Percentiles rank a stretch among this genome's conserved stretches.
Conservation (phyloP, 768 basidiomycete species). For the Xerocomus potaroensis region DNA sequence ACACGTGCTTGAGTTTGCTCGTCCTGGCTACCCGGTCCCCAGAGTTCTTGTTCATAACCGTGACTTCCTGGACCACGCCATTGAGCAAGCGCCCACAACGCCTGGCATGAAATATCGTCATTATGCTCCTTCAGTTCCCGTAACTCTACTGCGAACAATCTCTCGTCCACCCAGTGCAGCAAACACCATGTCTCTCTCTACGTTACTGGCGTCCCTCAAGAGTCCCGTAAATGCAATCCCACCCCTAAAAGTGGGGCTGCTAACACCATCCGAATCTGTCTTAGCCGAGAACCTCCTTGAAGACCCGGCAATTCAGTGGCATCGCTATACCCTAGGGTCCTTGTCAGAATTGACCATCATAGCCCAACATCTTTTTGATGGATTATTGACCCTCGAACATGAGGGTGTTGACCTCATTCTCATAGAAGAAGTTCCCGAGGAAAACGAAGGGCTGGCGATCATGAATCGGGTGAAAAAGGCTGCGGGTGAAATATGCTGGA, state of each 20-base stretch:
- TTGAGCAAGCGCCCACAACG: conserved; percentile 82
- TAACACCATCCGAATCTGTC: conserved; percentile 58
- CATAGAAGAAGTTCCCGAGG: conserved; percentile 79
- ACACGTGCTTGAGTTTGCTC: conserved; percentile 44
- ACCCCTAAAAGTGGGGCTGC: conserved; percentile 54
- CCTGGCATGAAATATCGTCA: conserved; percentile 99
- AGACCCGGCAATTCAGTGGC: conserved; percentile 48
- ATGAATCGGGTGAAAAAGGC: conserved; percentile 95
- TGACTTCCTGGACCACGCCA: conserved; percentile 65
- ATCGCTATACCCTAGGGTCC: conserved; percentile 48
- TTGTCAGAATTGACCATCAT: conserved; percentile 56
- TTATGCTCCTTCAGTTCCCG: conserved; percentile 88
- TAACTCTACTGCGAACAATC: conserved; percentile 62
- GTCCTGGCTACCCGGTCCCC: conserved; percentile 39
- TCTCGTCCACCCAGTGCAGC: conserved; percentile 38
- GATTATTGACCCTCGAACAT: conserved; percentile 73
- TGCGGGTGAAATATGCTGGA: conserved; percentile 52
- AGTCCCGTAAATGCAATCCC: conserved; percentile 5
- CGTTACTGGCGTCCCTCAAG: conserved; percentile 44
- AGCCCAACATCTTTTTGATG: conserved; percentile 84
- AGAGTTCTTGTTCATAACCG: conserved; percentile 73
- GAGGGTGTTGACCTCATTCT: conserved; percentile 77
- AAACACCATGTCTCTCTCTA: conserved; percentile 26
- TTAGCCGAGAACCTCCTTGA: conserved; percentile 28
- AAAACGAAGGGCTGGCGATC: conserved; percentile 81